Conservation (phyloP, 225 moss, liverwort and hornwort species). For the Marchantia polymorpha region DNA sequence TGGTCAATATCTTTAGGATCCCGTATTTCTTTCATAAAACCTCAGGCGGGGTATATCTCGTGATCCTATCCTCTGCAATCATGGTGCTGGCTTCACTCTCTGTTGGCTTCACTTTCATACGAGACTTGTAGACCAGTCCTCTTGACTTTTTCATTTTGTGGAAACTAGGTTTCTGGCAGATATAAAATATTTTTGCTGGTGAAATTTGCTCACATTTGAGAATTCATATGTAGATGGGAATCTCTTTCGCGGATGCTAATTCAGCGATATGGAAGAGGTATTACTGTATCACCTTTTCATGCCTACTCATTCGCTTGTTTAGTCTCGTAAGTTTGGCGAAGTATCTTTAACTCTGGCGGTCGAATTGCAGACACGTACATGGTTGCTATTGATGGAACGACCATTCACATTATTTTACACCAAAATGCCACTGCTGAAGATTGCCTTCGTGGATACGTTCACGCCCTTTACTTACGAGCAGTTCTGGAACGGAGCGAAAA, state of each 20-base stretch:
- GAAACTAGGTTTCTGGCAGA: too few relatives aligned
- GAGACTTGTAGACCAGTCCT: neutral
- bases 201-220: neutral
- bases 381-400: constrained; percentile 47
- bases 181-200: neutral
- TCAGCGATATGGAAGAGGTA: constrained; percentile 56
- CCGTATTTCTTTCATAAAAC: constrained; percentile 72
- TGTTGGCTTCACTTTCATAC: neutral
- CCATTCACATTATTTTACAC: constrained; percentile 69
- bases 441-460: constrained; percentile 67
- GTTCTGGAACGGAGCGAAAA: constrained; percentile 39
- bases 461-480: constrained; percentile 60
- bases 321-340: too few relatives aligned
- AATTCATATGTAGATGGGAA: constrained; percentile 55
- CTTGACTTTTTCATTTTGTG: neutral
- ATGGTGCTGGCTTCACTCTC: neutral
- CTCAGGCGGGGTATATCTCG: constrained; percentile 54
- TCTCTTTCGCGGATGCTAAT: constrained; percentile 49
- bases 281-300: neutral
- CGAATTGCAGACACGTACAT: constrained; percentile 59
- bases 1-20: constrained; percentile 70
- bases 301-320: too few relatives aligned
- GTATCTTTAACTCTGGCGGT: too few relatives aligned
- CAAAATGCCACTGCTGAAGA: constrained; percentile 56
- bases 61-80: neutral